Conservation (phyloP, 108 stramenopile species). For the Cyclotella cryptica region DNA sequence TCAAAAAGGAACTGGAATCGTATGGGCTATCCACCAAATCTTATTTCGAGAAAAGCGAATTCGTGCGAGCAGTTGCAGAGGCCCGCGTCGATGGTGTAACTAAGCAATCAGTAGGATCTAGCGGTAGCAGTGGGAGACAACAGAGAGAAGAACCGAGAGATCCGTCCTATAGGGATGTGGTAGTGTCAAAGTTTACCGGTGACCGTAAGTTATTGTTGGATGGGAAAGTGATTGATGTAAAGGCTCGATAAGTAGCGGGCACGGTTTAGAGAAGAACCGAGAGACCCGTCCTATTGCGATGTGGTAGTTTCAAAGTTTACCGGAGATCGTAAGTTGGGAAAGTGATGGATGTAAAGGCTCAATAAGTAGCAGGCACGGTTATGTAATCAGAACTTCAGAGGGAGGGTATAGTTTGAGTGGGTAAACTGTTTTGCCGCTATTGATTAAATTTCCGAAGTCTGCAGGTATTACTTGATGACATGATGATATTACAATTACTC, state of each 20-base stretch:
- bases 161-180: conserved; percentile 74
- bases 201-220: conserved; percentile 26
- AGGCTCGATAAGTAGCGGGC: conserved; percentile 10
- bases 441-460: too few relatives aligned
- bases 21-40: conserved; percentile 53
- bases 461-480: too few relatives aligned
- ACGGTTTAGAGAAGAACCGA: conserved; percentile 51
- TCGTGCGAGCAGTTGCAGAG: conserved; percentile 78
- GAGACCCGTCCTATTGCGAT: conserved; percentile 74
- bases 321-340: conserved; percentile 23
- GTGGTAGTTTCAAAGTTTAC: conserved; percentile 66
- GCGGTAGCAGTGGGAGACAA: conserved; percentile 4
- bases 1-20: conserved; percentile 57
- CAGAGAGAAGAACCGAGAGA: conserved; percentile 63
- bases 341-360: conserved; percentile 60
- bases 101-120: conserved; percentile 23
- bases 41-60: conserved; percentile 75
- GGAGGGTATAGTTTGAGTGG: not conserved
- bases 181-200: conserved; percentile 57
- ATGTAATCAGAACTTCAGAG: not conserved
- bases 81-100: conserved; percentile 68
- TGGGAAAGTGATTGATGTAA: conserved; percentile 59
- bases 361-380: not conserved
- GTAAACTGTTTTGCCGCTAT: too few relatives aligned
- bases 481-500: too few relatives aligned